Percentiles rank a stretch among this genome's conserved stretches.
These are phyloP conservation scores for Penicillium sp. DNA, from an alignment of 2,329 filamentous ascomycete genomes.

Conservation along the genomic window DNA sequence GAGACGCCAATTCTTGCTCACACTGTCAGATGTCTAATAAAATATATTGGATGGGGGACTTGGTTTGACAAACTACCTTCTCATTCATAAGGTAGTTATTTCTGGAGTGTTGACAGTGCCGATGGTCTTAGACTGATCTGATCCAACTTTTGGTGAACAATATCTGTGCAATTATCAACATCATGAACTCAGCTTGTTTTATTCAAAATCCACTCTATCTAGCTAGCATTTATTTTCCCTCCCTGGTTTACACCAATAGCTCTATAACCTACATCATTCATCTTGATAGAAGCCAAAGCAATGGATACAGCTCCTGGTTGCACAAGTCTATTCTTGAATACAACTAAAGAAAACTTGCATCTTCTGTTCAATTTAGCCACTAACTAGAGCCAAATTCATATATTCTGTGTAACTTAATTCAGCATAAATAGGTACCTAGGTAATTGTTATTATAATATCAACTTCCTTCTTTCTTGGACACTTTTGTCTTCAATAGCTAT, in stretches of 20 bases:
- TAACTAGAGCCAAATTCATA: not conserved
- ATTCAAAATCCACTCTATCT: too few species aligned
- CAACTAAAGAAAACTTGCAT: not conserved
- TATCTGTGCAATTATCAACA: too few species aligned
- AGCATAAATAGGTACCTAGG: too few species aligned
- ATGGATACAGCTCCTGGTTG: not conserved
- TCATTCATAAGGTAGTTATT: not conserved
- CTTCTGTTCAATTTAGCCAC: not conserved
- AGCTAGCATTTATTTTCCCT: too few species aligned
- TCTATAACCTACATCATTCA: not conserved
- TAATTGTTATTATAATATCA: not conserved
- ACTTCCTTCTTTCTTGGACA: too few species aligned
- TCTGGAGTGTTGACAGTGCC: not conserved
- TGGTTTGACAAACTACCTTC: not conserved
- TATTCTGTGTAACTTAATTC: not conserved
- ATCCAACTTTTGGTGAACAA: too few species aligned
- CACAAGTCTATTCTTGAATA: not conserved
- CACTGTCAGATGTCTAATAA: not conserved
- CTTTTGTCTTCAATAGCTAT: not conserved
- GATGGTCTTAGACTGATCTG: not conserved
- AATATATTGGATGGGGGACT: not conserved
- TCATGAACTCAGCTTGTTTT: too few species aligned
- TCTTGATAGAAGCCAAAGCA: not conserved
- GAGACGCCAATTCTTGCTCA: not conserved
- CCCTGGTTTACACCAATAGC: not conserved